Evolutionary conservation across 1,139 yeast species (phyloP).

Genomic region (Suhomyces bolitotheri): DNA sequence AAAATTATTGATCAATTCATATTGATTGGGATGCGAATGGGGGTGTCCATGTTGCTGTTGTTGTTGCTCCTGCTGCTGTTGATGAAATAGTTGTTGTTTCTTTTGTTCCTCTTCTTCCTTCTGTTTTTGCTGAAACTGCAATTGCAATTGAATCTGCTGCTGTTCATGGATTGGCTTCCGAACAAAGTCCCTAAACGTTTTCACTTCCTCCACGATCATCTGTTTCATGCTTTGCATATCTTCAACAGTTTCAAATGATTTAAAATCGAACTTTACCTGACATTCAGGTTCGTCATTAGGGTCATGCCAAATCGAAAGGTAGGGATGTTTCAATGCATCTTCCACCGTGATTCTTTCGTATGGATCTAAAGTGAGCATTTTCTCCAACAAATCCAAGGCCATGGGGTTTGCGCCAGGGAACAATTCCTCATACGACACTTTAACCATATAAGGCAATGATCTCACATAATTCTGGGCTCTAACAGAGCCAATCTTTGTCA

Average conservation of each 20-base stretch:
- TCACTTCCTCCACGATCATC: constrained; percentile 81
- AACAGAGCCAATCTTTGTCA: constrained; percentile 80
- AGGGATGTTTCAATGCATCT: constrained; percentile 87
- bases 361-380: constrained; percentile 88
- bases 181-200: constrained; percentile 76
- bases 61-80: constrained; percentile 16
- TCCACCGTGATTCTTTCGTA: constrained; percentile 82
- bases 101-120: constrained; percentile 25
- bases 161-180: constrained; percentile 73
- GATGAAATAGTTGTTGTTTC: constrained; percentile 17
- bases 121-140: constrained; percentile 37
- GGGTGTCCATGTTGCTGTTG: constrained; percentile 13
- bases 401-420: constrained; percentile 86
- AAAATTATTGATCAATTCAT: constrained; percentile 15
- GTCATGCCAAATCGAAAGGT: constrained; percentile 92
- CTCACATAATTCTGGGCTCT: constrained; percentile 93
- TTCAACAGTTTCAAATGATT: constrained; percentile 79
- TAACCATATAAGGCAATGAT: constrained; percentile 79
- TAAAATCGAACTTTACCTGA: constrained; percentile 78
- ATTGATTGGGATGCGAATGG: constrained; percentile 17
- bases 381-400: constrained; percentile 79
- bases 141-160: constrained; percentile 46
- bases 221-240: constrained; percentile 75
- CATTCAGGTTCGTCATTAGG: constrained; percentile 93
- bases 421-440: constrained; percentile 68